Evolutionary conservation across 2,329 filamentous ascomycete species (phyloP).

Genomic region (Mycosphaerella sp.): DNA sequence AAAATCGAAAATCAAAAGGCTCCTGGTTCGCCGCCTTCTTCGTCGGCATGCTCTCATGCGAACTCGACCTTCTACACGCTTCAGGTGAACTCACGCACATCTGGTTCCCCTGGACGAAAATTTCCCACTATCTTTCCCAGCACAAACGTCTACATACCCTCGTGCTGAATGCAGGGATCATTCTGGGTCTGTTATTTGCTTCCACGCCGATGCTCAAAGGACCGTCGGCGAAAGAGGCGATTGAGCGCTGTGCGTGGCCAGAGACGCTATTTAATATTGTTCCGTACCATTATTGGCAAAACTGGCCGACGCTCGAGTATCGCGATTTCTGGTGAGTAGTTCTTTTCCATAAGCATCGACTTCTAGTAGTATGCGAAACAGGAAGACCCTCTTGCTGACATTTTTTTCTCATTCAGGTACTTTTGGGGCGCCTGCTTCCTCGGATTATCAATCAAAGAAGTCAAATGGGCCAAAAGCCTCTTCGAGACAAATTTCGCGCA

Average conservation of each 20-base stretch:
- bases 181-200: slow-evolving; percentile 14
- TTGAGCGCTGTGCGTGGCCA: slow-evolving; percentile 7
- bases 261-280: slow-evolving; percentile 5
- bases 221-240: slow-evolving; percentile 1
- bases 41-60: slow-evolving; percentile 55
- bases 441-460: slow-evolving; percentile 16
- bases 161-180: slow-evolving; percentile 13
- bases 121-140: slow-evolving; percentile 2
- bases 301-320: neutral
- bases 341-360: too few species aligned
- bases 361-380: too few species aligned
- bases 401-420: slow-evolving; percentile 33
- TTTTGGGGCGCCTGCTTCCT: slow-evolving; percentile 49
- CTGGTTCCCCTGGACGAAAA: slow-evolving; percentile 12
- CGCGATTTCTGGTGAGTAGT: slow-evolving; percentile 11
- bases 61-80: slow-evolving; percentile 52
- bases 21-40: slow-evolving; percentile 55
- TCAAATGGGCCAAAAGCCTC: slow-evolving; percentile 15
- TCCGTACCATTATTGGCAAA: slow-evolving; percentile 3
- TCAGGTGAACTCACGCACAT: slow-evolving; percentile 12
- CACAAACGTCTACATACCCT: slow-evolving; percentile 4
- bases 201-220: slow-evolving; percentile 2
- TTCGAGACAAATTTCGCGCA: slow-evolving; percentile 18
- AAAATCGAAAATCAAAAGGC: slow-evolving; percentile 32
- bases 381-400: neutral